These are phyloP conservation scores for Eucalyptus regnans DNA, from an alignment of 345 rosid species.

Conservation along the genomic window DNA sequence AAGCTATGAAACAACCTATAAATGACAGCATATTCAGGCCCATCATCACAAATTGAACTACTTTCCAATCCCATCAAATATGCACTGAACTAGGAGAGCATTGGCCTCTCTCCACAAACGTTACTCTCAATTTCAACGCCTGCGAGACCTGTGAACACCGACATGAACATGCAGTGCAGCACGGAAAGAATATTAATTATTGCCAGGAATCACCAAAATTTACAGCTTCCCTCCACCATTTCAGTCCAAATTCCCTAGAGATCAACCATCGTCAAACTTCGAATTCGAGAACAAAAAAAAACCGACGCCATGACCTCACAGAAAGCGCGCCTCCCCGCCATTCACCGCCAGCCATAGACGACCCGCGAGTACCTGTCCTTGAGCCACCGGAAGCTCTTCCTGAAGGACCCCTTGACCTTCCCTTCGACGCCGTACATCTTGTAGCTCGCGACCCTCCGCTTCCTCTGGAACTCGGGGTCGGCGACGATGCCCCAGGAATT, in stretches of 20 bases:
- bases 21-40: neutral
- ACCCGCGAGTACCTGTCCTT: conserved; percentile 66
- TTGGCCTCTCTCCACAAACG: neutral
- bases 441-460: conserved; percentile 85
- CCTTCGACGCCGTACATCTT: conserved; percentile 91
- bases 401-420: conserved; percentile 72
- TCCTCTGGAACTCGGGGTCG: conserved; percentile 88
- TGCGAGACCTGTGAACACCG: neutral
- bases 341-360: conserved; percentile 75
- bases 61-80: neutral
- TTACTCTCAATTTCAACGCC: neutral
- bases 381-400: conserved; percentile 87
- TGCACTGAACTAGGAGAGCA: neutral
- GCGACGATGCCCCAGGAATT: conserved; percentile 43
- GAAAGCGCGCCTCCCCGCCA: neutral
- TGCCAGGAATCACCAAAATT: neutral
- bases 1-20: neutral
- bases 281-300: neutral
- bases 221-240: neutral
- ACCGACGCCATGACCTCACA: neutral
- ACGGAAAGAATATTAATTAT: neutral
- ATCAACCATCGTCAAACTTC: neutral
- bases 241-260: neutral
- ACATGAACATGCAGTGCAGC: neutral
- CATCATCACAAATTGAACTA: neutral